Evolutionary conservation across 2,329 filamentous ascomycete genomes (phyloP).

Genomic region (Ceratocystis colombiana): DNA sequence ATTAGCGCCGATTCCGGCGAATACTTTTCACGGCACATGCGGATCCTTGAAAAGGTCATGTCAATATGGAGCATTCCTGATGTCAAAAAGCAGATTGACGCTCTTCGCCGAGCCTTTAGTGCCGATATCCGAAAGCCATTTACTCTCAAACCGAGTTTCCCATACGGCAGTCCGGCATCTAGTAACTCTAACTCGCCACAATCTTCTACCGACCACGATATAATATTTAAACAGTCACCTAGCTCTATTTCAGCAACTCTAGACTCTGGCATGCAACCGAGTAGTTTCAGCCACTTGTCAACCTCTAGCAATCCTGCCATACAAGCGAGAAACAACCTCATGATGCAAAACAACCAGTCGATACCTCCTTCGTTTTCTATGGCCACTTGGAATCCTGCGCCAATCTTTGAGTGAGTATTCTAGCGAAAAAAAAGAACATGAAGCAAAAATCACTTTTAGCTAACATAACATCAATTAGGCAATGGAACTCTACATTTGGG

Average conservation of each 20-base stretch:
- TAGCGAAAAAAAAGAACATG: not conserved
- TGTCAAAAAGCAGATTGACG: slow-evolving; percentile 80
- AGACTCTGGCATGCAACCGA: slow-evolving; percentile 15
- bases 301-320: slow-evolving; percentile 29
- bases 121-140: slow-evolving; percentile 76
- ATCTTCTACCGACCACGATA: slow-evolving; percentile 30
- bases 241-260: slow-evolving; percentile 16
- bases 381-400: slow-evolving; percentile 68
- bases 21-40: slow-evolving; percentile 89
- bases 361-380: slow-evolving; percentile 43
- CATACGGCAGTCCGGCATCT: slow-evolving; percentile 68
- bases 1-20: slow-evolving; percentile 75
- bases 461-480: slow-evolving; percentile 41
- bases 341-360: slow-evolving; percentile 37
- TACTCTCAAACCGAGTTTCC: slow-evolving; percentile 77
- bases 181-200: slow-evolving; percentile 54
- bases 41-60: slow-evolving; percentile 77
- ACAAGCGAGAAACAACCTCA: slow-evolving; percentile 19
- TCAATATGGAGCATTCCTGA: slow-evolving; percentile 79
- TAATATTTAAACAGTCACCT: slow-evolving; percentile 21
- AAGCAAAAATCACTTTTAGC: not conserved
- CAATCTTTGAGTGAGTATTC: slow-evolving; percentile 74
- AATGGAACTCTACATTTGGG: slow-evolving; percentile 93
- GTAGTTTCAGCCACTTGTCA: slow-evolving; percentile 17
- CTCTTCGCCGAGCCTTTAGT: slow-evolving; percentile 82